These are phyloP conservation scores for Kwoniella mangroviensis DNA, from an alignment of 768 basidiomycete genomes.

Conservation along the genomic window DNA sequence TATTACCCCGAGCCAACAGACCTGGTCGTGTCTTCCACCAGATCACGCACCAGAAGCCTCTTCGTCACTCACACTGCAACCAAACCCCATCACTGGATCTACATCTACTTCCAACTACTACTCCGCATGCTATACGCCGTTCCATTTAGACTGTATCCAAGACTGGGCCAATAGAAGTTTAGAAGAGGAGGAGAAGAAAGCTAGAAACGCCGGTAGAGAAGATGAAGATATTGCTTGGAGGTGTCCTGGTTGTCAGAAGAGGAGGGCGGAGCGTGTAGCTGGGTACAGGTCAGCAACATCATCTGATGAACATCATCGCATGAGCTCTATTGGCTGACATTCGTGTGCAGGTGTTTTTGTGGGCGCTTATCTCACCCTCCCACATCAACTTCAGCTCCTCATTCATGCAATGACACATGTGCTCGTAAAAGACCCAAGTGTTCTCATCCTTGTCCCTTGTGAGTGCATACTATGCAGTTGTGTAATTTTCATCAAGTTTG, in stretches of 20 bases:
- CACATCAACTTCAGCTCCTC: constrained; percentile 45
- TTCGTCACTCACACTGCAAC: constrained; percentile 16
- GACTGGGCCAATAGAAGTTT: constrained; percentile 78
- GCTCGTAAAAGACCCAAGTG: constrained; percentile 61
- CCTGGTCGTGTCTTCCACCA: constrained; percentile 76
- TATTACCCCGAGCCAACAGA: constrained; percentile 76
- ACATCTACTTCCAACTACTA: constrained; percentile 26
- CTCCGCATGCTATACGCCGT: constrained; percentile 76
- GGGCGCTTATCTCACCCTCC: constrained; percentile 37
- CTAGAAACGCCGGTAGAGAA: constrained; percentile 60
- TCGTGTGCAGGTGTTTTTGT: constrained; percentile 39
- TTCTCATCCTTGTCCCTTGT: constrained; percentile 77
- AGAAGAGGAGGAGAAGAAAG: constrained; percentile 74
- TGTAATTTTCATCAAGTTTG: too few species aligned
- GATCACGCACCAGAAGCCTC: constrained; percentile 61
- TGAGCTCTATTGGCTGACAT: constrained; percentile 53
- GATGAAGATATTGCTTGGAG: constrained; percentile 73
- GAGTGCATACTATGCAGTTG: constrained; percentile 6
- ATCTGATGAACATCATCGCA: constrained; percentile 61
- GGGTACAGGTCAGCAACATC: constrained; percentile 71
- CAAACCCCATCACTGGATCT: constrained; percentile 20
- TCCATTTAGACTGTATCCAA: constrained; percentile 86
- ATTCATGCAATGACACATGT: constrained; percentile 59
- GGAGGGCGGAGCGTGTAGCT: constrained; percentile 69
- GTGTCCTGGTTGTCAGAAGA: constrained; percentile 90